These are phyloP conservation scores for Moringa oleifera DNA, from an alignment of 345 rosid species.

Conservation along the genomic window DNA sequence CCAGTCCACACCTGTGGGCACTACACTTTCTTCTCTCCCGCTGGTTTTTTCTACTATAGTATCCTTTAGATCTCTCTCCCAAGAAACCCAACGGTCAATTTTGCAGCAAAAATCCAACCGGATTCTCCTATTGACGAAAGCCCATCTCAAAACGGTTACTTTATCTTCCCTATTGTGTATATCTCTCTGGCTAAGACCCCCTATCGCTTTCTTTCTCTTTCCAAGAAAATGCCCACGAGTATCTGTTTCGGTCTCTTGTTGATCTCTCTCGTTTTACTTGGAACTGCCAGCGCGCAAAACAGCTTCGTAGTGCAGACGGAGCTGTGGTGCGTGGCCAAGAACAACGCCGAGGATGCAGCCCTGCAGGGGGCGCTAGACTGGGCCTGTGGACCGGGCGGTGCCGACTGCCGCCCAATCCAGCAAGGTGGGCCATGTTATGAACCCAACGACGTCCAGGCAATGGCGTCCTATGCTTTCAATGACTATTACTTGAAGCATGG, in stretches of 20 bases:
- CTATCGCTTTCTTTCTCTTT: constrained; percentile 8
- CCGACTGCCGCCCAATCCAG: constrained; percentile 56
- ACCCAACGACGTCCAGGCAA: constrained; percentile 41
- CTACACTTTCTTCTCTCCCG: too few species aligned
- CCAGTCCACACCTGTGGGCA: too few species aligned
- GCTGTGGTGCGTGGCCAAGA: constrained; percentile 91
- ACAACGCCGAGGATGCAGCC: constrained; percentile 70
- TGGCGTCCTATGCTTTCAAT: constrained; percentile 80
- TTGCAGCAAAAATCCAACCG: too few species aligned
- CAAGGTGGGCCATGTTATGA: constrained; percentile 66
- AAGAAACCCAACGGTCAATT: constrained; percentile 16
- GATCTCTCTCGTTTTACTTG: constrained; percentile 4
- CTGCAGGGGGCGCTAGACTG: constrained; percentile 66
- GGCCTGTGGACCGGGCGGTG: constrained; percentile 77
- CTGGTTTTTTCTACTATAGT: too few species aligned
- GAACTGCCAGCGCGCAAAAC: constrained; percentile 14
- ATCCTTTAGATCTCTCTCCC: constrained; percentile 7
- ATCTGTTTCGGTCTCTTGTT: constrained; percentile 17
- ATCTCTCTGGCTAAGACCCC: not conserved
- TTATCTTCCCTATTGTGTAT: not conserved
- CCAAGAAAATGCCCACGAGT: constrained; percentile 4
- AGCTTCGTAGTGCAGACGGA: constrained; percentile 30
- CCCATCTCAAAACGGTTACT: not conserved
- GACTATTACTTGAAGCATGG: constrained; percentile 69
- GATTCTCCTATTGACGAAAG: too few species aligned